These are phyloP conservation scores for Meira nashicola DNA, from an alignment of 1,284 basidiomycete species.

Conservation along the genomic window DNA sequence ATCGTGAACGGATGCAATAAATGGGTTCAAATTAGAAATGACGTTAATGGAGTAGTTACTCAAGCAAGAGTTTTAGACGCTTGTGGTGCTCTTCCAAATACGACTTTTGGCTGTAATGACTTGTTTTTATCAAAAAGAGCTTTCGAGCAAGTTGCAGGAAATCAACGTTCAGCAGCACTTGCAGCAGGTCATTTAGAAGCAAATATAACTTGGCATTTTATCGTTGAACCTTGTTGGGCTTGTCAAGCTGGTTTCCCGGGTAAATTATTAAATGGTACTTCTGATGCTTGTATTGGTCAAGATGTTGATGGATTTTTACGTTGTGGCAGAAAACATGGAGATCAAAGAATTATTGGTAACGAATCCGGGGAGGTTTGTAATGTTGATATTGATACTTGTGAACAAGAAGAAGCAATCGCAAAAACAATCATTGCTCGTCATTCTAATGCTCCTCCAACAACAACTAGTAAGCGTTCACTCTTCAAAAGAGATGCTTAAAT, in stretches of 20 bases:
- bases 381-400: background rate
- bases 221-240: background rate
- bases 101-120: slow-evolving; percentile 11
- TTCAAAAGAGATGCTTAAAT: no score
- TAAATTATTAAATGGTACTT: background rate
- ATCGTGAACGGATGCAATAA: slow-evolving; percentile 4
- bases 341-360: background rate
- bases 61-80: slow-evolving; percentile 9
- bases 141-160: slow-evolving; percentile 1
- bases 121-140: background rate
- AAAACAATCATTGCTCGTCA: no score
- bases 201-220: background rate
- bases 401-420: background rate
- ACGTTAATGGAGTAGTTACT: background rate
- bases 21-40: slow-evolving; percentile 1
- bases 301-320: background rate
- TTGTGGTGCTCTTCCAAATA: slow-evolving; percentile 7
- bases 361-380: background rate
- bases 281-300: background rate
- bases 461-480: no score
- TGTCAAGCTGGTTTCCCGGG: slow-evolving; percentile 3
- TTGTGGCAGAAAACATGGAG: background rate
- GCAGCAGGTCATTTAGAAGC: background rate
- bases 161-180: background rate
- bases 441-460: no score